These are phyloP conservation scores for Breviolum minutum DNA, from an alignment of 73 alveolate genomes.

Conservation along the genomic window DNA sequence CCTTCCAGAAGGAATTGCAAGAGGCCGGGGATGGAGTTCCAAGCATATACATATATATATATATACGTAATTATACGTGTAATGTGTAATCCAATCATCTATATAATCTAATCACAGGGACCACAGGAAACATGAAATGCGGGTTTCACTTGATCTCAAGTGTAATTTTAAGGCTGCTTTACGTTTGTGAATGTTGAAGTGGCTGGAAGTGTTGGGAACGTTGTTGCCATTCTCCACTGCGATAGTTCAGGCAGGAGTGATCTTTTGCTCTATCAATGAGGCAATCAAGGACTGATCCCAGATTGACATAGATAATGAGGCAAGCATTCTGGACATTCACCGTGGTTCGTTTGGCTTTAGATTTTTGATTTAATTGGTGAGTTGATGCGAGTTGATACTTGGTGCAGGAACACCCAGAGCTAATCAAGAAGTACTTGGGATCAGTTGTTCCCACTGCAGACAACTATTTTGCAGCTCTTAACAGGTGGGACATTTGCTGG, in stretches of 20 bases:
- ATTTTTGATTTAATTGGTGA: not conserved
- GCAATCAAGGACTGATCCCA: slow-evolving; percentile 69
- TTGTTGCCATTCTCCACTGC: too few species aligned
- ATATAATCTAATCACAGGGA: too few species aligned
- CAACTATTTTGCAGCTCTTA: slow-evolving; percentile 88
- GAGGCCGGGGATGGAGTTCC: slow-evolving; percentile 26
- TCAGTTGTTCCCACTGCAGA: slow-evolving; percentile 86
- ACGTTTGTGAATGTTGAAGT: too few species aligned
- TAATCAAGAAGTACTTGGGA: slow-evolving; percentile 94
- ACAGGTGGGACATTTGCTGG: slow-evolving; percentile 34
- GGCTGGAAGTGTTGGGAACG: too few species aligned
- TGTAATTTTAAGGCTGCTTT: too few species aligned
- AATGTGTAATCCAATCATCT: too few species aligned
- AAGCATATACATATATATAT: too few species aligned
- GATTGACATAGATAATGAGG: not conserved
- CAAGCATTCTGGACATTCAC: not conserved
- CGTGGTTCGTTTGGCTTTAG: not conserved
- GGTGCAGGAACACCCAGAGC: slow-evolving; percentile 84
- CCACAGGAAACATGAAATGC: too few species aligned
- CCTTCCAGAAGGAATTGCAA: slow-evolving; percentile 90
- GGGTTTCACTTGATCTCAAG: too few species aligned
- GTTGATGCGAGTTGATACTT: not conserved
- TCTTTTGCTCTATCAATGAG: slow-evolving; percentile 94
- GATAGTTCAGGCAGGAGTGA: slow-evolving; percentile 79
- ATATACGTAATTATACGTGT: too few species aligned